A percentile compares a stretch with the other conserved stretches of the same genome.
Evolutionary conservation across 163 green algal genomes (phyloP).

Genomic region (Scenedesmus sp.): DNA sequence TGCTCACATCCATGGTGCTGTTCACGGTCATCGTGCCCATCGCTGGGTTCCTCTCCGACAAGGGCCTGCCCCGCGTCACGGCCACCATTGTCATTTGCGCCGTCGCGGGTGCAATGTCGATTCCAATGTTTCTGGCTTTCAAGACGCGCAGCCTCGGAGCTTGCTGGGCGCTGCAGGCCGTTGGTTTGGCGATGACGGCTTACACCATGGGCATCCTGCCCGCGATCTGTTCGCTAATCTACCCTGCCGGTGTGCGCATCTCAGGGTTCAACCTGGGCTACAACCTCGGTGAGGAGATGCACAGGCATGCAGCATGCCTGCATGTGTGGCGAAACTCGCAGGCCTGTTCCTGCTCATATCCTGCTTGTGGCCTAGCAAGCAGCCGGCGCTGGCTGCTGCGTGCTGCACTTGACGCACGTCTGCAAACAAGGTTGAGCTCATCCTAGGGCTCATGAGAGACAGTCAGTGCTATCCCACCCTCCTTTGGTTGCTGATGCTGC

Average conservation of each 20-base stretch:
- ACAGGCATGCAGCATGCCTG: background rate
- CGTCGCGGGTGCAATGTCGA: slow-evolving; percentile 4
- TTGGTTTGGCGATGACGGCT: background rate
- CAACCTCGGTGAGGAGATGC: slow-evolving; percentile 14
- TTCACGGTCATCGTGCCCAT: slow-evolving; percentile 34
- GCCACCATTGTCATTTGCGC: background rate
- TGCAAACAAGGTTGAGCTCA: no score
- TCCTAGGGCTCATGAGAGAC: no score
- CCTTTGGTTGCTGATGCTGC: background rate
- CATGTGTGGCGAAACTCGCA: no score
- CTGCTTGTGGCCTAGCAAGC: no score
- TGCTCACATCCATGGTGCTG: no score
- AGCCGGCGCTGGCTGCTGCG: no score
- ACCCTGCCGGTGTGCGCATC: no score
- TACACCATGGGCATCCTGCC: slow-evolving; percentile 33
- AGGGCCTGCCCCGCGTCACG: background rate
- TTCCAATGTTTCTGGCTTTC: slow-evolving; percentile 41
- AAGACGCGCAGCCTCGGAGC: background rate
- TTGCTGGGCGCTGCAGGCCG: slow-evolving; percentile 26
- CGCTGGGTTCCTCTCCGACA: slow-evolving; percentile 20
- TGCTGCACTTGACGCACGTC: no score
- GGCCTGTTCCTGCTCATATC: no score
- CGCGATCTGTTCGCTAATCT: slow-evolving; percentile 17
- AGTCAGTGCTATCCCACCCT: background rate
- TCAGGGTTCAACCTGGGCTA: slow-evolving; percentile 46